Evolutionary conservation across 75 land plant genomes (phyloP), one percentile per base, ranked within the genome.

Genomic region (Pinus taeda): DNA sequence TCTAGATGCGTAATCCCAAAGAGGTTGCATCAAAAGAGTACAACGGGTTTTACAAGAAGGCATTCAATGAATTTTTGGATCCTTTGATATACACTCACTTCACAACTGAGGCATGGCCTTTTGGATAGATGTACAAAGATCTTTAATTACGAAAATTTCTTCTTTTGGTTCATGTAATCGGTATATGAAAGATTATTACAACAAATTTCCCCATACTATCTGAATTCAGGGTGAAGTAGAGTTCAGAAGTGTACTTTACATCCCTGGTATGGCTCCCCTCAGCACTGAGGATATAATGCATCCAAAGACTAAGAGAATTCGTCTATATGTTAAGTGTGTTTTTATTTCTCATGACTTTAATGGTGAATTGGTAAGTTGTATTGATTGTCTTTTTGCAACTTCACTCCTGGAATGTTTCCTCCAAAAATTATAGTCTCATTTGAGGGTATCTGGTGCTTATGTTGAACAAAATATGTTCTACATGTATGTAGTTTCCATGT

Each of bases 181-280:
- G n/a, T 18, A 3, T 69, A 11, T 12, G 3, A 5, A 42, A 69
- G 45, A 69, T 69, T 42, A 39, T 39, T 39, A 39, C 39, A 20
- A 30, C 17, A 36, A 67, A 36, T 39, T 18, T 21, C 9, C 73
- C 7, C 14, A 6, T 36, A 8, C n/a, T 11, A 9, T 24, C 11
- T 64, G 18, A 36, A 60, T 83, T 81, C 90, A 96, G 99, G 99
- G 99, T 78, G 99, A 96, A 81, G 94, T 96, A 58, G 99, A 96
- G 74, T 96, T 96, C 74, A 89, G 90, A 74, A 96, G 99, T 78
- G 84, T 96, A 20, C 84, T 96, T 18, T 96, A 85, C 72, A 86
- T 96, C 63, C 99, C 99, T 75, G 99, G 99, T 63, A 96, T 96
- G 99, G 99, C 90, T n/a, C 99, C 99, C 57, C 80, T 92, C 24